Evolutionary conservation across 345 rosid genomes (phyloP).

Genomic region (Draba incana): DNA sequence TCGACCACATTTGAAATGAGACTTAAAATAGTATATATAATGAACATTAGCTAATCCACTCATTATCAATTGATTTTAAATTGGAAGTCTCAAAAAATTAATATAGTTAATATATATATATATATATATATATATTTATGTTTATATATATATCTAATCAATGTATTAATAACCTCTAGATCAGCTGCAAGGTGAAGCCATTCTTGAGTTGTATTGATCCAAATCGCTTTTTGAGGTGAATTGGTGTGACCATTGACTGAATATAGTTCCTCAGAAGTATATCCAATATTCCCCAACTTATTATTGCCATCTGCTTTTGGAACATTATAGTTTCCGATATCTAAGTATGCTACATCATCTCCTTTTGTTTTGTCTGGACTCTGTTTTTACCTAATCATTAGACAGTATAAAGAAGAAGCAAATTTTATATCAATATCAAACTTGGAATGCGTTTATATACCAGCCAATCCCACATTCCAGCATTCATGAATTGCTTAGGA

Average conservation of each 20-base stretch:
- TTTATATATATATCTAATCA: not conserved
- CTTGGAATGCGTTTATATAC: conserved; percentile 28
- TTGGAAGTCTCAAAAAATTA: too few relatives aligned
- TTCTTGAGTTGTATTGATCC: conserved; percentile 45
- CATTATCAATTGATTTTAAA: too few relatives aligned
- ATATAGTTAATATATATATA: too few relatives aligned
- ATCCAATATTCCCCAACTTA: conserved; percentile 47
- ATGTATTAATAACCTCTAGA: conserved; percentile 44
- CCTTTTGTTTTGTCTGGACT: conserved; percentile 42
- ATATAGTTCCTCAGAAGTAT: conserved; percentile 44
- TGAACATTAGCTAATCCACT: too few relatives aligned
- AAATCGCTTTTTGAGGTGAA: conserved; percentile 36
- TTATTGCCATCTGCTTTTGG: conserved; percentile 46
- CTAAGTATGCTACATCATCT: conserved; percentile 35
- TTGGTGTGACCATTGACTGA: conserved; percentile 40
- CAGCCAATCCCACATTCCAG: conserved; percentile 64
- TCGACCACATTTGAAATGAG: not conserved
- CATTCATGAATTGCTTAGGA: conserved; percentile 51
- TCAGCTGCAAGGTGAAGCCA: conserved; percentile 56
- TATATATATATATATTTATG: not conserved
- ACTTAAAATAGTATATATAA: too few relatives aligned
- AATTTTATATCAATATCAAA: not conserved
- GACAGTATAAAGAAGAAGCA: not conserved
- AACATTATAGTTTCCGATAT: conserved; percentile 44
- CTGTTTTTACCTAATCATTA: conserved; percentile 31